Evolutionary conservation across 768 basidiomycete genomes (phyloP), one percentile per base, ranked within the genome.

Genomic region (Termitomyces sp.): DNA sequence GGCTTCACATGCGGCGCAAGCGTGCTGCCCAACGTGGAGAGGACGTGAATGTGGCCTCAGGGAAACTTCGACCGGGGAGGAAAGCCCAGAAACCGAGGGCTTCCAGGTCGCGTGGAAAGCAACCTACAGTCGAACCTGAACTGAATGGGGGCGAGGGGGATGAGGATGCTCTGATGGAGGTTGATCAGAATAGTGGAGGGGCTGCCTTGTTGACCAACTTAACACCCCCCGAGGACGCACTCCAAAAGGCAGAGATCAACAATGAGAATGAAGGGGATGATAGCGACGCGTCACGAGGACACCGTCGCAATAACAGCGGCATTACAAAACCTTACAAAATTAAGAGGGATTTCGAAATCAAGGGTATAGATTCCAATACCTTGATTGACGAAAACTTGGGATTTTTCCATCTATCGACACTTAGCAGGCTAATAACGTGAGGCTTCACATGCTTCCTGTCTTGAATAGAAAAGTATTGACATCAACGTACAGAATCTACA

Each of bases 1-100:
- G 89, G 42, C 74, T 91, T 7, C 83, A 89, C 64, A 91, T 91
- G 90, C 84, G 90, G 6, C 81, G 83, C 33, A 86, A 84, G 69
- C 81, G 90, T 46, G 89, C 90, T 3, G 72, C 76, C 33, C 71
- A 76, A 36, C 67, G 68, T 33, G 88, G 78, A 44, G 70, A 64
- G 13, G 68, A 61, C 9, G 71, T 71, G 7, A 73, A 71, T 55
- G 63, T 70, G n/a, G 68, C 65, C 16, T 38, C 70, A 0, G 64
- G 61, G n/a, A 78, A 74, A 63, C 68, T 82, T 57, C 66, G 68
- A 65, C 78, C 68, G 58, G 81, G 81, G 16, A 70, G 78, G 53
- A 73, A 69, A 55, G 60, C 7, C 20, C 70, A 63, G 62, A 61
- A 59, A 46, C 63, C 63, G 33, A 69, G 64, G 56, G 62, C 64